Conservation (phyloP, 2,329 filamentous ascomycete species). For the Fulvia fulva region DNA sequence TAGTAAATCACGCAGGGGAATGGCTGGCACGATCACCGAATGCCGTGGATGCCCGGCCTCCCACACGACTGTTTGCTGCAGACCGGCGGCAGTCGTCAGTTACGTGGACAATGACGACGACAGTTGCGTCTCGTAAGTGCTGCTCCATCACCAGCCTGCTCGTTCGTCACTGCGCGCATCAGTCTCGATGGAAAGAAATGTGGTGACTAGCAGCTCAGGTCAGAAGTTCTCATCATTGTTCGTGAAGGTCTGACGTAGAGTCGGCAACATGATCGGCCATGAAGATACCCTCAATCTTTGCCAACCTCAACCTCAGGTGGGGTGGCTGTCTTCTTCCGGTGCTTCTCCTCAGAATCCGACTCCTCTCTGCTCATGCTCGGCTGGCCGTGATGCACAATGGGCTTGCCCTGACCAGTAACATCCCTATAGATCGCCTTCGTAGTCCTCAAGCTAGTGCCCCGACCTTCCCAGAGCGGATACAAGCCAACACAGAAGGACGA, state of each 20-base stretch:
- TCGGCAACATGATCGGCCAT: neutral
- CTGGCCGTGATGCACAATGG: slow-evolving; percentile 29
- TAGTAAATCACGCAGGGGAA: too few species aligned
- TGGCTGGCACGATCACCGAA: neutral
- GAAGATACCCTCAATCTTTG: neutral
- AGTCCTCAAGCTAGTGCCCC: slow-evolving; percentile 61
- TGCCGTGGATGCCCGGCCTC: neutral
- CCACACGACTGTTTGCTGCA: neutral
- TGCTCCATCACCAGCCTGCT: too few species aligned
- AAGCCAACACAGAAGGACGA: slow-evolving; percentile 70
- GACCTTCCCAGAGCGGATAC: slow-evolving; percentile 76
- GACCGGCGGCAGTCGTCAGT: neutral
- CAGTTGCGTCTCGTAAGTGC: too few species aligned
- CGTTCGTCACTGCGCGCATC: too few species aligned
- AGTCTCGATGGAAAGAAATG: too few species aligned
- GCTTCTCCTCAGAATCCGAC: slow-evolving; percentile 21
- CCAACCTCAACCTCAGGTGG: slow-evolving; percentile 27
- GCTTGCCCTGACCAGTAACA: slow-evolving; percentile 41
- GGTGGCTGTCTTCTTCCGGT: slow-evolving; percentile 27
- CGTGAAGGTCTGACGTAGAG: neutral
- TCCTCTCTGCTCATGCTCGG: slow-evolving; percentile 27
- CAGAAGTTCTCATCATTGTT: neutral
- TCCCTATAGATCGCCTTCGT: slow-evolving; percentile 60
- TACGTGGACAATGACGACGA: neutral
- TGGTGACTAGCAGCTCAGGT: neutral